Base-by-base conservation (phyloP, 805 yeast genomes). In the Metschnikowia corniflorae region DNA sequence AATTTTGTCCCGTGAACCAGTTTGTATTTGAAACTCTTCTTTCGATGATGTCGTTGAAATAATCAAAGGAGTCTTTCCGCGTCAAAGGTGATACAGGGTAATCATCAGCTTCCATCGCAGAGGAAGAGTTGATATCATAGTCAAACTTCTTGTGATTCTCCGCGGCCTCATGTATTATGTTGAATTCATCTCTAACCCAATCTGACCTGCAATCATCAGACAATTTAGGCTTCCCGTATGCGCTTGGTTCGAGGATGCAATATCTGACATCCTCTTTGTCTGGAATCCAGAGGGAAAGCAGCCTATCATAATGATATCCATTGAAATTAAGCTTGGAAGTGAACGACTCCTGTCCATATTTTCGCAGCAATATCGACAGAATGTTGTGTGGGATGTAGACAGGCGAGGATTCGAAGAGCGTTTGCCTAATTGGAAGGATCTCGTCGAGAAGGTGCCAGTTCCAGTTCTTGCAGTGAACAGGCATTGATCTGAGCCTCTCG, bases 261-360 rank as follows among this genome's bases (percentile, higher is more conserved):
- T 57, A 57, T 29, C 17, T 6, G 20, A 27, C 6, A 50, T 77
- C 71, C 7, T 64, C 46, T 16, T 55, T 49, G 44, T 71, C 68
- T 4, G 72, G 64, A 3, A 73, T 74, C 78, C 77, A 73, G 23
- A 71, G 44, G 16, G 58, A 55, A 33, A 72, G 57, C 39, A 70
- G 73, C n/a, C 46, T 36, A 42, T 68, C 73, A 47, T 58, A 71
- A 34, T 66, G 63, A 43, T 65, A 63, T 28, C 56, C 49, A 14
- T 47, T 33, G 42, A 58, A 63, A 29, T 47, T 42, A 3, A 37
- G 32, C 33, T 57, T 57, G n/a, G 60, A 47, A 22, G 61, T 58
- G 44, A 45, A 57, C 4, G 63, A 57, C 12, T 43, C 52, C 16
- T 39, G 33, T 1, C 69, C 69, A 39, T 64, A 64, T 40, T 64